Base-by-base conservation (phyloP, 441 rosid species). In the Pelargonium myrrhifolium region DNA sequence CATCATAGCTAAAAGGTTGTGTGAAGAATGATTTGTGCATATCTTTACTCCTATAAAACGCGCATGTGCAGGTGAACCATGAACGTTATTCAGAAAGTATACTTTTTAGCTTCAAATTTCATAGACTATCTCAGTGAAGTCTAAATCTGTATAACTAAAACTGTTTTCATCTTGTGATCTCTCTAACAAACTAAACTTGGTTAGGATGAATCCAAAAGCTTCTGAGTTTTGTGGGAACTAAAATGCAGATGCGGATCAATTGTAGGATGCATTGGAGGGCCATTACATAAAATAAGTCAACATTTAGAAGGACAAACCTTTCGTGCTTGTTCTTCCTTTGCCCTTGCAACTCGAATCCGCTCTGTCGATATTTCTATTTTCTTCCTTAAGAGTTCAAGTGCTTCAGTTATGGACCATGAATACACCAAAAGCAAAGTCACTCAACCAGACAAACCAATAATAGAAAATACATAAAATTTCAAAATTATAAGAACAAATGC, bases 301-400 rank as follows among this genome's bases (percentile, higher is more conserved):
- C 22, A 75, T 10, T 53, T 18, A 62, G 58, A 67, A 73, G 47
- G 24, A 75, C 75, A 71, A 71, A 93, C 96, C 98, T 89, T 87
- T 12, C 66, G 76, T 15, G 95, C 96, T 80, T 87, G 85, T 65
- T 87, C 93, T 83, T 90, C 96, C 73, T 80, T 91, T 72, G 75
- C 75, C 87, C 80, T 89, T 17, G 93, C 95, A 49, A 65, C 71
- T 68, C 67, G 89, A 72, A 89, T 83, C 80, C 78, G 85, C 76
- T 93, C 96, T 5, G 92, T 87, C 9, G 87, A 72, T 26, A 68
- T 65, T 83, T 93, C 96, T 68, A 93, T 88, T 76, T 89, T 91
- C 90, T 83, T 93, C 76, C 97, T 85, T 87, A 93, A 55, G 61
- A 77, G 89, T 75, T 91, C 97, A 20, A 93, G 82, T 6, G 96